phyloP scores from a whole-genome alignment of 129 eudicot genomes.

The Arctium lappa region DNA sequence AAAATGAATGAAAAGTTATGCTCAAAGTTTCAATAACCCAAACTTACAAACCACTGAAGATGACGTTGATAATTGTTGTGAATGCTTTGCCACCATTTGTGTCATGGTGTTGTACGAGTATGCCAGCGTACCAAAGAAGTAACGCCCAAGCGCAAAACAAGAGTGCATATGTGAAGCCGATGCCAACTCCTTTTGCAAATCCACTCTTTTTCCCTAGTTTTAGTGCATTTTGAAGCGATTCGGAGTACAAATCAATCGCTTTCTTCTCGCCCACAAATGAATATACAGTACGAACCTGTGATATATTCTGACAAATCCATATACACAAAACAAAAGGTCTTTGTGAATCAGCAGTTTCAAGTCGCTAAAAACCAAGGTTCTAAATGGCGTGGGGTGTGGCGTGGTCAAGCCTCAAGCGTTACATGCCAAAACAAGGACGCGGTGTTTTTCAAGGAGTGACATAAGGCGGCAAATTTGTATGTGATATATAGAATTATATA shows the following conservation, averaged over 20 bases:
- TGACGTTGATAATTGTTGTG: conserved; percentile 76
- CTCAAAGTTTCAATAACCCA: background rate
- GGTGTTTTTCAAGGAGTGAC: too few relatives aligned
- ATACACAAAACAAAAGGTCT: background rate
- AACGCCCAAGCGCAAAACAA: conserved; percentile 80
- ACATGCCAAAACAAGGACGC: too few relatives aligned
- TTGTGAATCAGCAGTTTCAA: background rate
- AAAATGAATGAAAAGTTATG: background rate
- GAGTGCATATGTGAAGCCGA: conserved; percentile 75
- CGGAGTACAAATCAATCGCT: conserved; percentile 57
- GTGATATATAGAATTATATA: too few relatives aligned
- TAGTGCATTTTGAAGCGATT: conserved; percentile 66
- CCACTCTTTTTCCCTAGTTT: conserved; percentile 68
- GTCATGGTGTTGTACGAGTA: conserved; percentile 58
- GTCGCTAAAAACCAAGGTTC: background rate
- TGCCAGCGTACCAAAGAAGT: conserved; percentile 89
- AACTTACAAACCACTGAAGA: conserved; percentile 88
- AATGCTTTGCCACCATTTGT: conserved; percentile 85
- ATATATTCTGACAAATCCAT: conserved; percentile 47
- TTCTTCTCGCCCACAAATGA: conserved; percentile 75
- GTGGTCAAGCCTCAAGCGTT: too few relatives aligned
- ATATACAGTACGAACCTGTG: conserved; percentile 77
- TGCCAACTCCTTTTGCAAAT: conserved; percentile 72
- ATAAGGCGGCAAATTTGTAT: too few relatives aligned
- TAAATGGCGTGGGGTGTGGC: too few relatives aligned